Base-by-base conservation (phyloP, 352 stramenopile genomes). In the Pythium folliculosum region DNA sequence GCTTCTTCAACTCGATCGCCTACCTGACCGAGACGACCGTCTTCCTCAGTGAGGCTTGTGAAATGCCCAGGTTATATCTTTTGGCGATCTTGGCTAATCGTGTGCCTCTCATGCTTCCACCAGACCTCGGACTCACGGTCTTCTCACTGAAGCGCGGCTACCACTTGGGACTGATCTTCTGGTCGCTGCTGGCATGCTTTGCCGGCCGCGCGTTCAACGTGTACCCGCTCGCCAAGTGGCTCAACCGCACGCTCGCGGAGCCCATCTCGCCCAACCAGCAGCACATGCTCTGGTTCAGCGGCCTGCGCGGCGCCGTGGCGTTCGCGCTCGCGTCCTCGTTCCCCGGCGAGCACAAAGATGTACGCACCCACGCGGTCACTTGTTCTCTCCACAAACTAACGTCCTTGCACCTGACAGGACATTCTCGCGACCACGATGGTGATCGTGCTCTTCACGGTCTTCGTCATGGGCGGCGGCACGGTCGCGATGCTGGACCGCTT, bases 211-310 rank as follows among this genome's bases (percentile, higher is more conserved):
- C 84, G 2, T 35, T 79, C 1, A 84, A 90, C 70, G 73, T 95
- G 16, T 95, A 91, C 63, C 82, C 82, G 1, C 72, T 95, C 40
- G 63, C 71, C 0, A 61, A 61, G 14, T 23, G 78, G 6, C 54
- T 80, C 50, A 78, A 78, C 58, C 60, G 53, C 16, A 32, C 13
- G 19, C 35, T 70, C 10, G 23, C 62, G 16, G 60, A 55, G 19
- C 55, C 61, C 1, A 66, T 80, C 37, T 47, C 56, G 8, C 10
- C 48, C 4, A 92, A 88, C 55, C 82, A 84, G 32, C 77, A 84
- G 57, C 73, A 89, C 63, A 91, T 94, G 82, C 69, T 96, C 30
- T 95, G 82, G 81, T 94, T 94, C 64, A 81, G 77, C 51, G 89
- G 89, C 23, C 73, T 97, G n/a, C 78, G 87, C 27, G 89, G 89